phyloP scores from a whole-genome alignment of 257 asterid species.

The Przewalskia tangutica region DNA sequence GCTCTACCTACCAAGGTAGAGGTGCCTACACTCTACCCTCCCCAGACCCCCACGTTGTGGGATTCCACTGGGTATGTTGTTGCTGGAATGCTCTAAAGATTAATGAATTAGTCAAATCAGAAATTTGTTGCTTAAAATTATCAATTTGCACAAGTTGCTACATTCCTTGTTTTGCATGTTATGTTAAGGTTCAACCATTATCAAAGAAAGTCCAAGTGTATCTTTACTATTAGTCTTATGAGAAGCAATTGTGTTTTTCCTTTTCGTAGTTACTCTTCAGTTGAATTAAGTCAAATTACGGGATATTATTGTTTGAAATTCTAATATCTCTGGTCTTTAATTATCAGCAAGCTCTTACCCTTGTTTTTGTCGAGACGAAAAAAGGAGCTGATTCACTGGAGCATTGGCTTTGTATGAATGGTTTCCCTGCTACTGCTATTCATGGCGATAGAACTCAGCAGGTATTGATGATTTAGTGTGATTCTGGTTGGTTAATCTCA shows the following conservation, averaged over 20 bases:
- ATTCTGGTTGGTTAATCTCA: background rate
- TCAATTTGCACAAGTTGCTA: background rate
- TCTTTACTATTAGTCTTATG: background rate
- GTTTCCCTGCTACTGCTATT: slow-evolving; percentile 19
- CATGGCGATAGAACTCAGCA: slow-evolving; percentile 21
- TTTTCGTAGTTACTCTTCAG: background rate
- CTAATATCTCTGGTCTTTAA: background rate
- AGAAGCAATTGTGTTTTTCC: background rate
- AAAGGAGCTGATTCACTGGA: slow-evolving; percentile 19
- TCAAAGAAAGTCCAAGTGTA: background rate
- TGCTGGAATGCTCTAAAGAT: background rate
- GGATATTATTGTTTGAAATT: background rate
- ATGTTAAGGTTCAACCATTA: background rate
- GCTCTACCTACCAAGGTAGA: too few relatives aligned
- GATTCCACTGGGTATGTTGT: too few relatives aligned
- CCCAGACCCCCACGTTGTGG: too few relatives aligned
- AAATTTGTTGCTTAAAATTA: background rate
- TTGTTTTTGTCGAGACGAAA: slow-evolving; percentile 59
- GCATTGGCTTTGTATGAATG: slow-evolving; percentile 17
- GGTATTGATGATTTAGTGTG: slow-evolving; percentile 1
- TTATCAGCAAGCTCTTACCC: slow-evolving; percentile 30
- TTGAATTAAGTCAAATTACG: background rate
- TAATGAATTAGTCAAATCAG: background rate
- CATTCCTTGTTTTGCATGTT: background rate
- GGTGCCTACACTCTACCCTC: too few relatives aligned